phyloP scores from a whole-genome alignment of 2,329 filamentous ascomycete genomes.

The Ophiostoma sp. region DNA sequence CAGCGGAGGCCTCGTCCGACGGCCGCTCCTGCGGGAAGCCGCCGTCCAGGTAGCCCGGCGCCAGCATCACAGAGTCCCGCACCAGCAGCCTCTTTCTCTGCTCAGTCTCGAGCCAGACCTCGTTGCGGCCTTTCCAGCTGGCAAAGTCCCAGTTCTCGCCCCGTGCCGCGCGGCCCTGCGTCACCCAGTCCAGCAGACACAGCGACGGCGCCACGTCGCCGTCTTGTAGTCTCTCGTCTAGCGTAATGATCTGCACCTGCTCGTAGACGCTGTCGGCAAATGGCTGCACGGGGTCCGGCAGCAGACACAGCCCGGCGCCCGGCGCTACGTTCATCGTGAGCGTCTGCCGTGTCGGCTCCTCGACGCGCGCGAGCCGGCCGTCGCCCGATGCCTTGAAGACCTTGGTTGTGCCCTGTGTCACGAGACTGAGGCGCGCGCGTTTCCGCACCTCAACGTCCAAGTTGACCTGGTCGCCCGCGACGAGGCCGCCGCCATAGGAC shows the following conservation, averaged over 20 bases:
- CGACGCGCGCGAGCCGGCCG: constrained; percentile 22
- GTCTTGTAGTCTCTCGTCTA: constrained; percentile 37
- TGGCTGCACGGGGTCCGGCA: constrained; percentile 91
- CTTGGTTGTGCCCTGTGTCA: constrained; percentile 82
- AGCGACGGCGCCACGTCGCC: constrained; percentile 43
- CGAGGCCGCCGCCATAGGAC: constrained; percentile 89
- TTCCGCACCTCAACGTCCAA: constrained; percentile 62
- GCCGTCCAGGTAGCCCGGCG: constrained; percentile 32
- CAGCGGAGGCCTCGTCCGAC: neutral
- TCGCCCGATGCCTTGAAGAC: constrained; percentile 68
- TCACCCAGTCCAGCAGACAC: constrained; percentile 91
- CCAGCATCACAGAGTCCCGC: constrained; percentile 74
- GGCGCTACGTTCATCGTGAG: constrained; percentile 48
- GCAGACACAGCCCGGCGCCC: constrained; percentile 54
- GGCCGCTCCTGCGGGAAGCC: neutral
- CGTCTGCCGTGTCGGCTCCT: constrained; percentile 48
- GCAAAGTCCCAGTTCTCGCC: constrained; percentile 85
- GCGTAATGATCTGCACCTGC: constrained; percentile 43
- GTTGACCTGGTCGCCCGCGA: constrained; percentile 77
- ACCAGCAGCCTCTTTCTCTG: constrained; percentile 59
- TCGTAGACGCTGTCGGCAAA: constrained; percentile 79
- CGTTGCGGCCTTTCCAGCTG: constrained; percentile 77
- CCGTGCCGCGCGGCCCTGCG: constrained; percentile 73
- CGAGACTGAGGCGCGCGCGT: constrained; percentile 60
- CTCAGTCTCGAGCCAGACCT: constrained; percentile 57